phyloP scores from a whole-genome alignment of 1,284 basidiomycete genomes.

The Amylostereum areolatum region DNA sequence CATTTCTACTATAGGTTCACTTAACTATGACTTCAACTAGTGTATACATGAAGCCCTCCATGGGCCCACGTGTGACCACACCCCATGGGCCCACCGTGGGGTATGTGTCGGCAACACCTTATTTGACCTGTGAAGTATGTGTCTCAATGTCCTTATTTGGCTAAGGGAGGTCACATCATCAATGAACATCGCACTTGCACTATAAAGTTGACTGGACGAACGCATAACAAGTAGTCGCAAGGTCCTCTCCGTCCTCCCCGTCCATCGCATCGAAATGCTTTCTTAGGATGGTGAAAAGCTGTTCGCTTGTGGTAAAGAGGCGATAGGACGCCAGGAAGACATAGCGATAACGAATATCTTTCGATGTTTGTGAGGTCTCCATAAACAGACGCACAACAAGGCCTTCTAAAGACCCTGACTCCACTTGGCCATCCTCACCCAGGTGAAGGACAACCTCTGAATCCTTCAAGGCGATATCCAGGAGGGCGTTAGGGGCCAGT shows the following conservation, averaged over 20 bases:
- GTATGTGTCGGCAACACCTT: too few species aligned
- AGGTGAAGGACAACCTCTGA: slow-evolving; percentile 21
- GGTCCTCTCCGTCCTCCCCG: slow-evolving; percentile 3
- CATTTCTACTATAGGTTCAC: too few species aligned
- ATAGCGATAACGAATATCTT: slow-evolving; percentile 29
- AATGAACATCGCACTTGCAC: too few species aligned
- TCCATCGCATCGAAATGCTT: slow-evolving; percentile 31
- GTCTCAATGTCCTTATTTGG: too few species aligned
- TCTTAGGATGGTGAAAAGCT: slow-evolving; percentile 28
- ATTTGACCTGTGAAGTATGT: too few species aligned
- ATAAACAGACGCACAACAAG: slow-evolving; percentile 31
- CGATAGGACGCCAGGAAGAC: slow-evolving; percentile 32
- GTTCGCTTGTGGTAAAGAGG: slow-evolving; percentile 33
- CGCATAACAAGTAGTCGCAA: too few species aligned
- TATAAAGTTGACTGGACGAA: too few species aligned
- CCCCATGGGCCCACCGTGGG: too few species aligned
- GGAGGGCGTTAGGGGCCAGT: neutral
- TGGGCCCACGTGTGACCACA: too few species aligned
- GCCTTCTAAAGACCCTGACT: slow-evolving; percentile 35
- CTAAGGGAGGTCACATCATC: too few species aligned
- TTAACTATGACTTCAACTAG: too few species aligned
- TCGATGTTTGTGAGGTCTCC: slow-evolving; percentile 17
- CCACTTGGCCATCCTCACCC: slow-evolving; percentile 22
- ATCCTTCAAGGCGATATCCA: slow-evolving; percentile 20
- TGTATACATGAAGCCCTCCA: too few species aligned